Evolutionary conservation across 306 rosid species (phyloP).

Genomic region (Hippophae tibetana): DNA sequence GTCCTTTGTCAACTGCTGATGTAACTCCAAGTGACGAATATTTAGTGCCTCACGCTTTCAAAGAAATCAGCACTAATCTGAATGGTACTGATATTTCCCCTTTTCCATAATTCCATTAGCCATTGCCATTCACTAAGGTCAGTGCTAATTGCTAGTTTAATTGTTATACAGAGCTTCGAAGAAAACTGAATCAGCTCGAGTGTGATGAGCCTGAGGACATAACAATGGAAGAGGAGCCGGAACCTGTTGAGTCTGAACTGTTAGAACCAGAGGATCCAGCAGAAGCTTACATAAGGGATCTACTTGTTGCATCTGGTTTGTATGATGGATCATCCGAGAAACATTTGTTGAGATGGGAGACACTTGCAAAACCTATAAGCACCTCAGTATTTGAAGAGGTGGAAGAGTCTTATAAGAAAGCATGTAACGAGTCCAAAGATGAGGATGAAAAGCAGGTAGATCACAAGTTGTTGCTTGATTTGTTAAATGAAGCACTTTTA

Average conservation of each 20-base stretch:
- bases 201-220: constrained; percentile 40
- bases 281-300: constrained; percentile 74
- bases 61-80: constrained; percentile 79
- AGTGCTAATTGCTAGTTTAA: constrained; percentile 4
- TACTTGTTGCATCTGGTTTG: constrained; percentile 79
- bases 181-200: constrained; percentile 77
- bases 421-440: constrained; percentile 29
- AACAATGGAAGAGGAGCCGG: constrained; percentile 26
- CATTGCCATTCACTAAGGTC: neutral
- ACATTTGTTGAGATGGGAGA: constrained; percentile 48
- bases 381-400: constrained; percentile 68
- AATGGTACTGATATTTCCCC: constrained; percentile 32
- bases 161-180: constrained; percentile 58
- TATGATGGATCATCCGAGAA: constrained; percentile 70
- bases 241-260: constrained; percentile 38
- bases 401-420: constrained; percentile 54
- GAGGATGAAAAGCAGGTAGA: constrained; percentile 33
- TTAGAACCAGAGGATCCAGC: constrained; percentile 55
- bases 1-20: constrained; percentile 77
- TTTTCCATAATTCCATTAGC: neutral
- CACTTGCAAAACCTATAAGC: constrained; percentile 58
- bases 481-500: constrained; percentile 73
- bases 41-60: constrained; percentile 52
- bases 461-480: constrained; percentile 54
- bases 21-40: constrained; percentile 56